Evolutionary conservation across 2,329 filamentous ascomycete species (phyloP).

Genomic region (Aureobasidium sp.): DNA sequence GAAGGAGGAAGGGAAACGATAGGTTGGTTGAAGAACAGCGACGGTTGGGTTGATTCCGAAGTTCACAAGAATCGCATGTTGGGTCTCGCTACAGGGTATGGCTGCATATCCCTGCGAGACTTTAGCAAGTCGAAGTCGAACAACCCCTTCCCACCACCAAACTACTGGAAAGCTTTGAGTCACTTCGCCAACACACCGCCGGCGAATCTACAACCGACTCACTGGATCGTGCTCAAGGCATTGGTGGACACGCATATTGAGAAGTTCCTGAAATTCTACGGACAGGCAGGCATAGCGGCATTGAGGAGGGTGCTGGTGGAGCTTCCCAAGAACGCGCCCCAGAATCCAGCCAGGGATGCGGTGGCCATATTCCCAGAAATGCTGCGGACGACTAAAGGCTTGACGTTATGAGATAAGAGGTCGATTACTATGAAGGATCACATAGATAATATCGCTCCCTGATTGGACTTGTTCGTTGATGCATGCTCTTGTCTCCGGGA

Average conservation of each 20-base stretch:
- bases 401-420: constrained; percentile 16
- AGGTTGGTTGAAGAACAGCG: constrained; percentile 58
- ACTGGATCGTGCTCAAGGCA: constrained; percentile 44
- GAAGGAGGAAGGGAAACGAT: constrained; percentile 59
- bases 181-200: constrained; percentile 69
- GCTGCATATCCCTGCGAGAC: constrained; percentile 73
- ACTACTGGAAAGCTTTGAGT: constrained; percentile 78
- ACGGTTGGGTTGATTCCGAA: constrained; percentile 57
- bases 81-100: constrained; percentile 76
- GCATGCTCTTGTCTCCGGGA: no score
- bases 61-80: constrained; percentile 76
- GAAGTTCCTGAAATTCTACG: constrained; percentile 75
- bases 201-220: constrained; percentile 40
- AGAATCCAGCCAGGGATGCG: constrained; percentile 7
- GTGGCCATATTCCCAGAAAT: constrained; percentile 18
- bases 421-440: neutral
- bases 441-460: neutral
- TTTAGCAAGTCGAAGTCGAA: constrained; percentile 61
- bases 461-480: neutral
- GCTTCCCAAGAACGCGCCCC: constrained; percentile 47
- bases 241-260: constrained; percentile 58
- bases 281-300: constrained; percentile 64
- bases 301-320: constrained; percentile 66
- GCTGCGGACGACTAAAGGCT: constrained; percentile 18
- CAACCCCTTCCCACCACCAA: constrained; percentile 69